A percentile compares a stretch with the other conserved stretches of the same genome.
Evolutionary conservation across 345 rosid species (phyloP).

Genomic region (Lepidium sativum): DNA sequence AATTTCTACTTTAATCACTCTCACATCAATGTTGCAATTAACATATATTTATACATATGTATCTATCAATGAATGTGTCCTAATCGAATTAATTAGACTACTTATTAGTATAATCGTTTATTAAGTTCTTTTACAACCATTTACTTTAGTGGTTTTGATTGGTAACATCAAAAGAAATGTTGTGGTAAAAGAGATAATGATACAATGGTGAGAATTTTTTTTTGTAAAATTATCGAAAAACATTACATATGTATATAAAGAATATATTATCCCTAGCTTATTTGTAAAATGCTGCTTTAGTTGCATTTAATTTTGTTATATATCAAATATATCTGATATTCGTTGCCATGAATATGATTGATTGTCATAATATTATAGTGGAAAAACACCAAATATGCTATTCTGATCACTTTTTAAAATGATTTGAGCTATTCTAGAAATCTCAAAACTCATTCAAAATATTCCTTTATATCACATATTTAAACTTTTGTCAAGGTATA

Average conservation of each 20-base stretch:
- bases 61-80: neutral
- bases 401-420: neutral
- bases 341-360: constrained; percentile 20
- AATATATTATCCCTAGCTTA: too few relatives aligned
- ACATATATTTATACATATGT: neutral
- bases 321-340: neutral
- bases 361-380: constrained; percentile 4
- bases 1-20: constrained; percentile 8
- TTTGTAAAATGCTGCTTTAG: too few relatives aligned
- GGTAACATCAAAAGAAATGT: neutral
- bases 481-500: neutral
- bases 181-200: neutral
- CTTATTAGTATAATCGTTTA: neutral
- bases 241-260: too few relatives aligned
- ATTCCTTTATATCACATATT: neutral
- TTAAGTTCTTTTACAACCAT: neutral
- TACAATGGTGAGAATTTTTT: neutral
- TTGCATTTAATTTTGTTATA: neutral
- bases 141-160: neutral
- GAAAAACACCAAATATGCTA: constrained; percentile 5
- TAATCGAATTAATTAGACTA: neutral
- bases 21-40: constrained; percentile 1
- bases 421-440: neutral
- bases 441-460: neutral
- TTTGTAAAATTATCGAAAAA: too few relatives aligned